Evolutionary conservation across 1,284 basidiomycete species (phyloP), one percentile per base, ranked within the genome.

Genomic region (Sporisorium graminicola): DNA sequence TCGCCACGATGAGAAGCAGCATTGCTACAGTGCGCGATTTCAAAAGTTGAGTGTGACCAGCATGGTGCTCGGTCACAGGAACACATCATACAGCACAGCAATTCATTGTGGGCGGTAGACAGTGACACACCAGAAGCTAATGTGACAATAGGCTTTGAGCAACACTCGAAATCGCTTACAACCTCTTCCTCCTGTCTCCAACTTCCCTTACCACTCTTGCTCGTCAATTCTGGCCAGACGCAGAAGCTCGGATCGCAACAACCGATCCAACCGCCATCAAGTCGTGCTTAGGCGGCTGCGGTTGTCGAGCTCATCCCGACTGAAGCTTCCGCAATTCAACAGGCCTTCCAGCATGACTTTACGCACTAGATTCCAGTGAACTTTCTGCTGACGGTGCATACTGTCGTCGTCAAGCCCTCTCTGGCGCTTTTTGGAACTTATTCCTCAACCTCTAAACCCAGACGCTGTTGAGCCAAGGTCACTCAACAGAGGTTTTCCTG

Each of bases 71-170:
- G 37, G 24, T 53, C 52, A 53, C 52, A 53, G 40, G 52, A 53
- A 42, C 24, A 37, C 52, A 24, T 24, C 42, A 24, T 40, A 13
- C 24, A 9, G 35, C 24, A 40, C 52, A 27, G 13, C 37, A 12
- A 20, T 24, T 26, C 18, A 18, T 40, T 14, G 33, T 42, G 52
- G 52, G 22, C 35, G 52, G 9, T 12, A 22, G 35, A n/a, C 52
- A 24, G 52, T 52, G 50, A 26, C 35, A 53, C 52, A 40, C 33
- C 26, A 49, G 31, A 10, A 5, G 14, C 24, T 18, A 14, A 37
- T 40, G 35, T 53, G 35, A 53, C 52, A 40, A 37, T 53, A 40
- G 52, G 29, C 49, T 50, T 50, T 50, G 49, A 50, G 49, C 49
- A n/a, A 31, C 29, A 9, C 8, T 50, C 49, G 49, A 50, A 20